phyloP scores from a whole-genome alignment of 108 stramenopile genomes.

The Cyclotella cryptica region DNA sequence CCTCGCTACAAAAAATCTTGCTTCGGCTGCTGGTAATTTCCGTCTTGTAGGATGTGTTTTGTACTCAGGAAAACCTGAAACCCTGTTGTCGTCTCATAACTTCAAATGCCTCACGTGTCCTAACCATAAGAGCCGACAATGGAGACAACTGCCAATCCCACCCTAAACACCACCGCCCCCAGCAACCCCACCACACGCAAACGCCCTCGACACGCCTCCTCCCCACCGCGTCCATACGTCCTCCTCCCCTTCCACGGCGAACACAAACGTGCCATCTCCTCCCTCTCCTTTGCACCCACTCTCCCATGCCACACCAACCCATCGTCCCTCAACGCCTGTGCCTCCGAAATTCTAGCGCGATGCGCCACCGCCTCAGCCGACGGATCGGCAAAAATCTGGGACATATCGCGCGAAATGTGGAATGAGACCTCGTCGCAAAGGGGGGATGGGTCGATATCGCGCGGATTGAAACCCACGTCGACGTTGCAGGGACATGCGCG shows the following conservation, averaged over 20 bases:
- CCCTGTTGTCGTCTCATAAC: no score
- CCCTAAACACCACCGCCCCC: not conserved
- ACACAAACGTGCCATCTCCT: slow-evolving; percentile 85
- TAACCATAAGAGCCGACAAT: no score
- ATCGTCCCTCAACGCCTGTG: not conserved
- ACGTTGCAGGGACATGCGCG: slow-evolving; percentile 71
- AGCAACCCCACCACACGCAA: not conserved
- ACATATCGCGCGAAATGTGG: slow-evolving; percentile 39
- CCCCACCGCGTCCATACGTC: slow-evolving; percentile 40
- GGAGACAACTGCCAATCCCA: no score
- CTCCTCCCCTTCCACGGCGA: slow-evolving; percentile 77
- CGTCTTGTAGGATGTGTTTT: no score
- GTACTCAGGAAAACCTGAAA: no score
- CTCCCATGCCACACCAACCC: slow-evolving; percentile 19
- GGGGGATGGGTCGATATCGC: slow-evolving; percentile 3
- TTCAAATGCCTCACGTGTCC: no score
- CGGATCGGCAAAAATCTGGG: slow-evolving; percentile 82
- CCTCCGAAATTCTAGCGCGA: slow-evolving; percentile 32
- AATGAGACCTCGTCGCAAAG: not conserved
- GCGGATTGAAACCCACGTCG: slow-evolving; percentile 40
- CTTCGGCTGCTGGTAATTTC: no score
- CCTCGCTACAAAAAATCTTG: no score
- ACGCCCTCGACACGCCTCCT: slow-evolving; percentile 8
- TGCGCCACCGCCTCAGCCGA: slow-evolving; percentile 83
- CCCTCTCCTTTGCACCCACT: slow-evolving; percentile 73